Percentiles rank a stretch among this genome's conserved stretches.
Evolutionary conservation across 140 eudicot species (phyloP).

Genomic region (Oenanthe javanica): DNA sequence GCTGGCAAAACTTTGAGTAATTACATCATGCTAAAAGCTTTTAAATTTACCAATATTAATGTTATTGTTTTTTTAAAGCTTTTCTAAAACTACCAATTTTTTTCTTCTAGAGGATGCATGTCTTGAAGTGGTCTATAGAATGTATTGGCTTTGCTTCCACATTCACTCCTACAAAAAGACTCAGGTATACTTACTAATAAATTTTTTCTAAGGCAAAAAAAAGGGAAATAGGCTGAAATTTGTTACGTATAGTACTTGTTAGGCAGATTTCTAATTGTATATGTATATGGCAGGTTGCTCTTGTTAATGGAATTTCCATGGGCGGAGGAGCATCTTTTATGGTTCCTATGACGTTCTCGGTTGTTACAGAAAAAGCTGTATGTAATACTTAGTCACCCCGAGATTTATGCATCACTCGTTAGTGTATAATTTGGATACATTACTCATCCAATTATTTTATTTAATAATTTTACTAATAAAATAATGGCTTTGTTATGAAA

Average conservation of each 20-base stretch:
- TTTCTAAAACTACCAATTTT: background rate
- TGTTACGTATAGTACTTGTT: background rate
- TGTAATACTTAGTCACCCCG: slow-evolving; percentile 6
- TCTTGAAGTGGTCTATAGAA: slow-evolving; percentile 89
- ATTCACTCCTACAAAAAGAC: slow-evolving; percentile 79
- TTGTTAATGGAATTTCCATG: slow-evolving; percentile 91
- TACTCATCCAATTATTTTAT: background rate
- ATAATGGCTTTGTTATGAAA: background rate
- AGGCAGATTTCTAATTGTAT: background rate
- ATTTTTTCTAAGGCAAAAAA: background rate
- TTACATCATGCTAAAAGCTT: background rate
- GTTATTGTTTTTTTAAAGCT: background rate
- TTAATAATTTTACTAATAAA: background rate
- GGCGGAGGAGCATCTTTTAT: slow-evolving; percentile 97
- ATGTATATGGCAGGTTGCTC: slow-evolving; percentile 53
- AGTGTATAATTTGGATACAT: background rate
- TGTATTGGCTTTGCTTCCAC: slow-evolving; percentile 98
- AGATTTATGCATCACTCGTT: background rate
- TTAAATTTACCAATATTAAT: background rate
- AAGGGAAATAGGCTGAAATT: background rate
- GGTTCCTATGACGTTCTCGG: slow-evolving; percentile 93
- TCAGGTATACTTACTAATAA: slow-evolving; percentile 30
- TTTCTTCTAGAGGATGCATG: slow-evolving; percentile 63
- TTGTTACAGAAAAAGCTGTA: slow-evolving; percentile 89
- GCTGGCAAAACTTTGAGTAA: slow-evolving; percentile 60